Evolutionary conservation across 2,329 filamentous ascomycete species (phyloP), one percentile per base, ranked within the genome.

Genomic region (Leptographium radiaticola): DNA sequence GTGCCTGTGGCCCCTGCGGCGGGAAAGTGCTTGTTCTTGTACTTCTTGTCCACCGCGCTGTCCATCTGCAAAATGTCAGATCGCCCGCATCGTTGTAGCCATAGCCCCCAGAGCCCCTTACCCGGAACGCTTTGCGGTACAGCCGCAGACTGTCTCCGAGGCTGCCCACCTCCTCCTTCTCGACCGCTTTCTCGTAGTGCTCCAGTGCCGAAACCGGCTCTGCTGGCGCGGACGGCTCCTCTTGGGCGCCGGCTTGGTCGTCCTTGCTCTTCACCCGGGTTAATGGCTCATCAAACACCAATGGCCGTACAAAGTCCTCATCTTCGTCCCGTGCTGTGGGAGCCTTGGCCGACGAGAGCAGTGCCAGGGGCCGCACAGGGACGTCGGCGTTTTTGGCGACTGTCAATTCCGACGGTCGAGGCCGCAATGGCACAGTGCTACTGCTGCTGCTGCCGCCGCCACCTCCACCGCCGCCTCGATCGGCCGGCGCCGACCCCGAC

Each of bases 11-110:
- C 83, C 57, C 75, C 40, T 11, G 79, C 76, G 42, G 80, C 74
- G 2, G 90, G 86, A 63, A 93, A 96, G 69, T 97, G 84, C 70
- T 97, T 97, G 63, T 88, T 85, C 62, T 87, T 87, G 71, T 96
- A 98, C 54, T 79, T 76, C 62, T 87, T 81, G 66, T 98, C 89
- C 52, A 98, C 91, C 15, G 76, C 74, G 54, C 83, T 76, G 65
- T 97, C 93, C 68, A 98, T 80, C 85, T 91, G 46, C 11, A 36
- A n/a, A 6, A 40, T 6, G 44, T 58, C 34, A 56, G 57, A 43
- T 34, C 18, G 40, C 11, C 18, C 13, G 12, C 10, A 2, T 18
- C 6, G 9, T 40, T 36, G 31, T 39, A 9, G 1, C 9, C 30
- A 2, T 15, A 0, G 18, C 18, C 12, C 16, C 12, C 10, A 25